Evolutionary conservation across 768 basidiomycete species (phyloP).

Genomic region (Boletus speciosus): DNA sequence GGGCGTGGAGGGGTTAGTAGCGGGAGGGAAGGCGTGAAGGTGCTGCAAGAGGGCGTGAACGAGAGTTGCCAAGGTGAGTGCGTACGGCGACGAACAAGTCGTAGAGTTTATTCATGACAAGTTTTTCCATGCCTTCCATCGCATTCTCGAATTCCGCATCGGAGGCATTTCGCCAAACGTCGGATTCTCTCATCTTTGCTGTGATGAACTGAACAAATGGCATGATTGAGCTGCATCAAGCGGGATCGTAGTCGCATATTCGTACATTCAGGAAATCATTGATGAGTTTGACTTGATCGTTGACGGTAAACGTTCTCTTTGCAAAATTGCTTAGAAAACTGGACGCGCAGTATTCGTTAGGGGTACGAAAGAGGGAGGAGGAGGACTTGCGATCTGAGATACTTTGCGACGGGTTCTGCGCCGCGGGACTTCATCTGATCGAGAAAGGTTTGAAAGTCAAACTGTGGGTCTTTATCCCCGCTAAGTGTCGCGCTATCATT

Average conservation of each 20-base stretch:
- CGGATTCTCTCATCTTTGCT: conserved; percentile 78
- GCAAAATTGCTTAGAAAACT: conserved; percentile 94
- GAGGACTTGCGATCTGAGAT: conserved; percentile 82
- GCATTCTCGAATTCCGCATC: conserved; percentile 93
- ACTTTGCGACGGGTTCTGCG: conserved; percentile 93
- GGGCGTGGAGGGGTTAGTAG: conserved; percentile 64
- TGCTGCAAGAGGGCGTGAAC: conserved; percentile 46
- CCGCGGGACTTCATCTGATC: conserved; percentile 88
- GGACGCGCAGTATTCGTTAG: not conserved
- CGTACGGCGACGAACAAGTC: conserved; percentile 68
- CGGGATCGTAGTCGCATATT: not conserved
- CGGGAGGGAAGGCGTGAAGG: conserved; percentile 84
- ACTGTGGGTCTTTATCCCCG: conserved; percentile 46
- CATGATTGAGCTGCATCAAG: conserved; percentile 11
- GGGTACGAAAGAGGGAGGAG: not conserved
- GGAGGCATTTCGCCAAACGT: conserved; percentile 76
- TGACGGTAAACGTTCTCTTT: conserved; percentile 86
- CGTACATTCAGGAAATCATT: conserved; percentile 84
- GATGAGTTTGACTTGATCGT: conserved; percentile 93
- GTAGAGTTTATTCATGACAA: conserved; percentile 97
- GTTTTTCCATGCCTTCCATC: conserved; percentile 98
- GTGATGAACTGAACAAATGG: conserved; percentile 72
- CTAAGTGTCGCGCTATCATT: conserved; percentile 18
- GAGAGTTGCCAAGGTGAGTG: conserved; percentile 1
- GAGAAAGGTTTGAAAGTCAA: conserved; percentile 93